Evolutionary conservation across 768 basidiomycete genomes (phyloP).

Genomic region (Clavulina sp.): DNA sequence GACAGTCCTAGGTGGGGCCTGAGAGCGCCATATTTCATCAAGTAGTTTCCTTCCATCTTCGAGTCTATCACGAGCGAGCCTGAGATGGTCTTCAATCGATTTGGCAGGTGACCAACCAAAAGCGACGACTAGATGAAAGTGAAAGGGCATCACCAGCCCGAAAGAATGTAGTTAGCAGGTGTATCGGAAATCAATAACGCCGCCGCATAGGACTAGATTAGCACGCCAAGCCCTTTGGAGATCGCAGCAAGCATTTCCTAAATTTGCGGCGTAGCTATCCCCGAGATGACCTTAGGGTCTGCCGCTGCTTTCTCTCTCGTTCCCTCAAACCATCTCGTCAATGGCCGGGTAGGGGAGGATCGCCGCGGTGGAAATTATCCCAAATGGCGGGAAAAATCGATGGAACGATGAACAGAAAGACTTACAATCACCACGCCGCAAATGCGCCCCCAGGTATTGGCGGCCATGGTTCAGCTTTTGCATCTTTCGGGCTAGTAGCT

Average conservation of each 20-base stretch:
- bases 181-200: too few relatives aligned
- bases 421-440: constrained; percentile 9
- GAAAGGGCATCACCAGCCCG: neutral
- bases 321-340: too few relatives aligned
- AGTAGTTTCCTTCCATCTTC: constrained; percentile 1
- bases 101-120: neutral
- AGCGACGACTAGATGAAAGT: neutral
- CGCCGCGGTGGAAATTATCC: too few relatives aligned
- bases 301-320: too few relatives aligned
- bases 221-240: too few relatives aligned
- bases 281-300: too few relatives aligned
- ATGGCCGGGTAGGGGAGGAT: too few relatives aligned
- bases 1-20: neutral
- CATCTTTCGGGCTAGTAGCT: constrained; percentile 2
- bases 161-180: neutral
- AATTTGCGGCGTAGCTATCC: too few relatives aligned
- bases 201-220: too few relatives aligned
- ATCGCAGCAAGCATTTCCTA: too few relatives aligned
- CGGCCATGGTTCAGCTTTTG: constrained; percentile 2
- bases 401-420: neutral
- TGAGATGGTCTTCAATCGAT: neutral
- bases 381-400: neutral
- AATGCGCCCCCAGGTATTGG: constrained; percentile 6
- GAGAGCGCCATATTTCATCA: neutral
- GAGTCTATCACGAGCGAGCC: constrained; percentile 1